Conservation (phyloP, 345 rosid species). For the Syzygium jambos region DNA sequence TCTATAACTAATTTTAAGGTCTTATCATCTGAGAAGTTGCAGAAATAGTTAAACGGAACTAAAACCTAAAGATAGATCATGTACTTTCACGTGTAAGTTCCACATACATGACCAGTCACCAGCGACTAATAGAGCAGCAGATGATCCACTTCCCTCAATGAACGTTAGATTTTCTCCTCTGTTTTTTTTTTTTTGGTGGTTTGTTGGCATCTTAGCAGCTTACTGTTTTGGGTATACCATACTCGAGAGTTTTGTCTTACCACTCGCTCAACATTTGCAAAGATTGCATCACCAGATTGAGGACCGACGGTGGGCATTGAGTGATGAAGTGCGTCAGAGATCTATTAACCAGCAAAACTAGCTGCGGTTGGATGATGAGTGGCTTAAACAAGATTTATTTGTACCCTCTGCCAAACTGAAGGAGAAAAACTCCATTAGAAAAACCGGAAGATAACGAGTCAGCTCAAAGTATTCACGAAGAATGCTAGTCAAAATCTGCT, state of each 20-base stretch:
- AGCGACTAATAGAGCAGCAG: not conserved
- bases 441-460: not conserved
- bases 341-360: not conserved
- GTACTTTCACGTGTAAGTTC: not conserved
- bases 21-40: not conserved
- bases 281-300: conserved; percentile 92
- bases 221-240: not conserved
- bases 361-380: not conserved
- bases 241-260: conserved; percentile 15
- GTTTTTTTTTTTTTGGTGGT: not conserved
- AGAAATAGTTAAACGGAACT: not conserved
- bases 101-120: not conserved
- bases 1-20: not conserved
- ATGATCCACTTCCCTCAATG: not conserved
- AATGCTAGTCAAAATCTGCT: not conserved
- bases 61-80: not conserved
- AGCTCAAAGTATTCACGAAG: not conserved
- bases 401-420: not conserved
- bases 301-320: conserved; percentile 74
- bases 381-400: not conserved
- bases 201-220: not conserved
- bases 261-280: conserved; percentile 77
- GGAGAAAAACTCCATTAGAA: not conserved
- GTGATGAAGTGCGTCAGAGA: not conserved
- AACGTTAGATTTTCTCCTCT: not conserved